Evolutionary conservation across 208 protist genomes (phyloP).

Genomic region (Tritrichomonas foetus): DNA sequence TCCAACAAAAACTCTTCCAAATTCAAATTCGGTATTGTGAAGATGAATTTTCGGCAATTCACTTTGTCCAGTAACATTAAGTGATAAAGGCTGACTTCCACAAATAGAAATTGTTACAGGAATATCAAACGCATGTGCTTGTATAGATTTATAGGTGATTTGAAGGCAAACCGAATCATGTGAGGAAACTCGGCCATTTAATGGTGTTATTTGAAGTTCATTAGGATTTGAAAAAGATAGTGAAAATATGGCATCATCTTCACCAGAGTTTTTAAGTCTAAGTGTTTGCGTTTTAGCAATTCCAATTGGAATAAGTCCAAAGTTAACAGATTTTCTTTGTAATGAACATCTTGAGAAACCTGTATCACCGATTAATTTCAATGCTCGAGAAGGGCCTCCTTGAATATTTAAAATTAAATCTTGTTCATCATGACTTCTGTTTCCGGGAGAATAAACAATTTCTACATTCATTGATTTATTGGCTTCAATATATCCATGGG

Average conservation of each 20-base stretch:
- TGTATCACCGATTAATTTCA: slow-evolving; percentile 4
- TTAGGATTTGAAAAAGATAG: background rate
- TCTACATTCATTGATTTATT: background rate
- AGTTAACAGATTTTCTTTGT: background rate
- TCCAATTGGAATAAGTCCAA: slow-evolving; percentile 16
- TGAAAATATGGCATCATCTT: background rate
- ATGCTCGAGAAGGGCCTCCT: background rate
- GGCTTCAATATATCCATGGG: background rate
- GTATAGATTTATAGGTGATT: background rate
- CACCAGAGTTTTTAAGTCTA: background rate
- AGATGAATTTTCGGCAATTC: background rate
- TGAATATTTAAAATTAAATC: background rate
- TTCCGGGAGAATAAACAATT: background rate
- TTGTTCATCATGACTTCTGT: background rate
- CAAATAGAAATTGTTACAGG: background rate
- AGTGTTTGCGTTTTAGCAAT: background rate
- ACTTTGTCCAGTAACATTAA: background rate
- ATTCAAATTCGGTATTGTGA: background rate
- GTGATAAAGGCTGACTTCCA: background rate
- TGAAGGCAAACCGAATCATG: background rate
- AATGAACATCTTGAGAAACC: background rate
- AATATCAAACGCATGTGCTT: background rate
- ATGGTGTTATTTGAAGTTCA: background rate
- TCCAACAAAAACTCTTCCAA: slow-evolving; percentile 19
- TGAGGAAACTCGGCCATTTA: background rate